A percentile compares a stretch with the other conserved stretches of the same genome.
Conservation (phyloP, 2,329 filamentous ascomycete genomes). For the Hypomyces rosellus region DNA sequence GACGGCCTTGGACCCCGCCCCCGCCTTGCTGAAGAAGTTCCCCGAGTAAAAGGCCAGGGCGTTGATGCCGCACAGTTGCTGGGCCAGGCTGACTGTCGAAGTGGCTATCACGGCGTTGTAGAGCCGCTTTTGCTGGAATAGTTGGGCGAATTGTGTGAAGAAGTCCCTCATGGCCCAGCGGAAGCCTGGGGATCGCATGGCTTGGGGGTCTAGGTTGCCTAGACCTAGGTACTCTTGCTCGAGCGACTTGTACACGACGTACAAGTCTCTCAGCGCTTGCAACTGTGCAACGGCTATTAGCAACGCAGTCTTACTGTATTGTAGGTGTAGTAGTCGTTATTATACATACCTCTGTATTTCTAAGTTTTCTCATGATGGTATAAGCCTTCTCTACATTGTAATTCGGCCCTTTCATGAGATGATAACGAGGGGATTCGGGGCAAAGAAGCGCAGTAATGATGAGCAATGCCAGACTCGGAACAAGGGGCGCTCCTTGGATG, state of each 20-base stretch:
- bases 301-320: too few species aligned
- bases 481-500: constrained; percentile 33
- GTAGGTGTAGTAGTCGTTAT: neutral
- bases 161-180: constrained; percentile 24
- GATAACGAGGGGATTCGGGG: constrained; percentile 37
- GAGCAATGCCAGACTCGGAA: constrained; percentile 30
- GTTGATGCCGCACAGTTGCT: constrained; percentile 32
- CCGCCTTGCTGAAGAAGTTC: constrained; percentile 19
- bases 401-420: constrained; percentile 32
- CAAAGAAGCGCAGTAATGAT: constrained; percentile 31
- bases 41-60: constrained; percentile 40
- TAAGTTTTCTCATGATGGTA: constrained; percentile 27
- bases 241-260: constrained; percentile 31
- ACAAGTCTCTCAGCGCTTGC: constrained; percentile 36
- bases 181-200: constrained; percentile 20
- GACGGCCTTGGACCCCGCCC: constrained; percentile 12
- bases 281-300: constrained; percentile 20
- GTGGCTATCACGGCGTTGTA: constrained; percentile 26
- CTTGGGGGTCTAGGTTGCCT: constrained; percentile 16
- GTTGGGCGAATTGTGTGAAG: constrained; percentile 21
- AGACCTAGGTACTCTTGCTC: constrained; percentile 24
- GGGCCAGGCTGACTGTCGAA: constrained; percentile 26
- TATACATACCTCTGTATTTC: constrained; percentile 27
- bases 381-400: constrained; percentile 33
- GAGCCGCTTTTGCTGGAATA: constrained; percentile 23